Evolutionary conservation across 83 land plant species (phyloP), one percentile per base, ranked within the genome.

Genomic region (Thuja plicata): DNA sequence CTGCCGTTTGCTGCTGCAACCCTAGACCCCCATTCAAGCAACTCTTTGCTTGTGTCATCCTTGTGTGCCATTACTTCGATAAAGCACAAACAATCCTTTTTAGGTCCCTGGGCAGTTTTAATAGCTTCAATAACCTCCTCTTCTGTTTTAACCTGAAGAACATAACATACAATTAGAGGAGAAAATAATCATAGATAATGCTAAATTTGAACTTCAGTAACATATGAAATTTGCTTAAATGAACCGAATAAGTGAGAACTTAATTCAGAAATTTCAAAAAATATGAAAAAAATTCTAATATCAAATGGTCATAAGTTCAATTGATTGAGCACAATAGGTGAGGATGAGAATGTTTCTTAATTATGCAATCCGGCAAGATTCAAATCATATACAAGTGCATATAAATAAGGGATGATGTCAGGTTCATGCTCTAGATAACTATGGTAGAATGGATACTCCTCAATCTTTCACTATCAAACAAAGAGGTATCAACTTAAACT

Each of bases 1-100:
- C 92, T 88, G 38, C 90, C 71, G 79, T 93, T 93, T 38, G 94
- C 92, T 21, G 94, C 86, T 13, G 93, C 87, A 2, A 94, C 94
- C 21, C 95, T 92, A 34, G 94, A 91, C 1, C 95, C 95, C 94
- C 94, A 94, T 66, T 94, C 95, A 13, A 94, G 93, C 7, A 94
- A 89, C 88, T 94, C 94, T 80, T 88, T 94, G 91, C 95, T 94
- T 37, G 95, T 92, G 57, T 94, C 95, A 54, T 94, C 95, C 94
- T 94, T 94, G 92, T 94, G 94, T 24, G 84, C 84, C 2, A 92
- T 92, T n/a, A 94, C 92, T 76, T 94, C 94, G 32, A 94, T 91
- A 90, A 94, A 92, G 83, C 95, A 94, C 35, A 94, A 79, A 70
- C 89, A 55, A 84, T 94, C 95, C 55, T 88, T 88, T 90, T 94